phyloP scores from a whole-genome alignment of 2,329 filamentous ascomycete species.

The Macrophomina phaseolina region DNA sequence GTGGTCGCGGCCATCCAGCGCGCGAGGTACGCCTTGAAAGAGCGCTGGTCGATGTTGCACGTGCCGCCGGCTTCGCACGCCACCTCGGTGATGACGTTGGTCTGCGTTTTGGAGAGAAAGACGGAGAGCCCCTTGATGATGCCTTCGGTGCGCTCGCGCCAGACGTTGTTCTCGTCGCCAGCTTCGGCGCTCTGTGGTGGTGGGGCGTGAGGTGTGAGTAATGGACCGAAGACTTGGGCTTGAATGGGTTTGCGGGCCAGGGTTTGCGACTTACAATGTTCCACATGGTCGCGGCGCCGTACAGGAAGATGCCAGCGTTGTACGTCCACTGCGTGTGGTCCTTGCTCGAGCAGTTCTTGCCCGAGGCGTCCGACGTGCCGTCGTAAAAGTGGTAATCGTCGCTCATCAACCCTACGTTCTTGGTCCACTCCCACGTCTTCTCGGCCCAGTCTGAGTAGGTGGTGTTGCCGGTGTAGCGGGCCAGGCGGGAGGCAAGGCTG shows the following conservation, averaged over 20 bases:
- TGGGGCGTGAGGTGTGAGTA: neutral
- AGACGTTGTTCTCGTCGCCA: conserved; percentile 22
- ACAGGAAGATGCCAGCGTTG: conserved; percentile 54
- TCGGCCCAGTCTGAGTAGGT: conserved; percentile 81
- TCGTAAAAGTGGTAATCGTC: conserved; percentile 51
- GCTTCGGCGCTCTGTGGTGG: conserved; percentile 10
- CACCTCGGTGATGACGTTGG: conserved; percentile 54
- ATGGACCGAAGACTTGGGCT: neutral
- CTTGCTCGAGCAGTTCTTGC: conserved; percentile 49
- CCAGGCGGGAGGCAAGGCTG: conserved; percentile 69
- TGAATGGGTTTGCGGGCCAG: neutral
- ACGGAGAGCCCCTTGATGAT: conserved; percentile 48
- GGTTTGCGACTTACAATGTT: conserved; percentile 47
- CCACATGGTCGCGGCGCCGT: conserved; percentile 55
- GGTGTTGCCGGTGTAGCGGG: conserved; percentile 77
- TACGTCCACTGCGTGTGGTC: conserved; percentile 56
- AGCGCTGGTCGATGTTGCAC: conserved; percentile 56
- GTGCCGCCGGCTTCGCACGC: conserved; percentile 53
- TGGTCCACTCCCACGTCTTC: conserved; percentile 64
- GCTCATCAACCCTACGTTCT: conserved; percentile 61
- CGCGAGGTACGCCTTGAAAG: conserved; percentile 53
- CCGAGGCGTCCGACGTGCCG: conserved; percentile 46
- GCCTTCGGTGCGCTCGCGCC: conserved; percentile 35
- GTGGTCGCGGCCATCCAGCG: conserved; percentile 51
- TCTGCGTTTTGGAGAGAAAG: conserved; percentile 43